Evolutionary conservation across 108 stramenopile genomes (phyloP).

Genomic region (Discostella stelligeroides): DNA sequence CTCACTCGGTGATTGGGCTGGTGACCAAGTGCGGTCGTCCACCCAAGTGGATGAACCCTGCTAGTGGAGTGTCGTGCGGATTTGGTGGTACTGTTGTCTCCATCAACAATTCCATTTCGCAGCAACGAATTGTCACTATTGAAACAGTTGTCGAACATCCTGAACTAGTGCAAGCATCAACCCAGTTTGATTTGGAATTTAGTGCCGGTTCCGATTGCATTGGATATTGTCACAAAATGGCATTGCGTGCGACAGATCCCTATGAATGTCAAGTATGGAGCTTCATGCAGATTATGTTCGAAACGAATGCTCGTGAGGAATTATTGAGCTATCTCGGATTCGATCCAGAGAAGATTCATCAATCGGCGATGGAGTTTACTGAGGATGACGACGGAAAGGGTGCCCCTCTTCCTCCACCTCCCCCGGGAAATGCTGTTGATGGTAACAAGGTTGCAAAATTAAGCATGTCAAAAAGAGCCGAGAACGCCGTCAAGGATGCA

Average conservation of each 20-base stretch:
- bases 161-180: conserved; percentile 61
- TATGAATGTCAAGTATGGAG: conserved; percentile 82
- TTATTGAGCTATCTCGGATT: conserved; percentile 92
- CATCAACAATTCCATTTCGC: conserved; percentile 49
- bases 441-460: conserved; percentile 15
- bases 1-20: conserved; percentile 82
- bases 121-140: conserved; percentile 56
- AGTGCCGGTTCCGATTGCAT: conserved; percentile 51
- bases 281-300: conserved; percentile 96
- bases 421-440: conserved; percentile 8
- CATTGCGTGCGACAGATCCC: conserved; percentile 45
- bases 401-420: neutral
- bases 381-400: conserved; percentile 27
- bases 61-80: conserved; percentile 84
- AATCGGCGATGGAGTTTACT: conserved; percentile 54
- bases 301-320: conserved; percentile 87
- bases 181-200: conserved; percentile 73
- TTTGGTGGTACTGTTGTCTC: conserved; percentile 91
- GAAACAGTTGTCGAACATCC: conserved; percentile 70
- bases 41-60: conserved; percentile 94
- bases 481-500: conserved; percentile 81
- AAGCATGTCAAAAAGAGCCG: conserved; percentile 64
- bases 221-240: conserved; percentile 76
- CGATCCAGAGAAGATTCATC: conserved; percentile 73
- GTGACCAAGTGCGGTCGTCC: conserved; percentile 79